A percentile compares a stretch with the other conserved stretches of the same genome.
Conservation (phyloP, 176 grass and related monocot genomes). For the Oryza glaberrima region DNA sequence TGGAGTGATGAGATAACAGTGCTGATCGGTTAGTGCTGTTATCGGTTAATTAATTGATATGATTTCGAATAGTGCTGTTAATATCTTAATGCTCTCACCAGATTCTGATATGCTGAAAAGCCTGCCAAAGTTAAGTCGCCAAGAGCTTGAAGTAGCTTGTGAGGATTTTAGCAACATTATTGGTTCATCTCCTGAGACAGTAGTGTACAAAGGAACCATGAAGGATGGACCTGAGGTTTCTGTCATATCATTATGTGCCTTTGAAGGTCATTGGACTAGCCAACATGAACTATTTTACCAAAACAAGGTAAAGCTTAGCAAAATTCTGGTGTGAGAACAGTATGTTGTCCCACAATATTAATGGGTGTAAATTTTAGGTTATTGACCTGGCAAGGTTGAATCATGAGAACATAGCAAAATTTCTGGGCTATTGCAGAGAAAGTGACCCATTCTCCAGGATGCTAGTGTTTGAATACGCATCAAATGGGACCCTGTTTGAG, state of each 20-base stretch:
- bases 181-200: slow-evolving; percentile 66
- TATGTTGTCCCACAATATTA: slow-evolving; percentile 5
- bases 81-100: slow-evolving; percentile 36
- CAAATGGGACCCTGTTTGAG: slow-evolving; percentile 91
- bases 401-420: slow-evolving; percentile 84
- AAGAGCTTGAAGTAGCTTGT: slow-evolving; percentile 93
- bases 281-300: slow-evolving; percentile 90
- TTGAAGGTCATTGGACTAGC: slow-evolving; percentile 78
- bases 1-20: slow-evolving; percentile 80
- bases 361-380: slow-evolving; percentile 51
- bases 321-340: background rate
- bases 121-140: slow-evolving; percentile 67
- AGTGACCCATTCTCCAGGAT: slow-evolving; percentile 90
- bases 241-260: slow-evolving; percentile 79
- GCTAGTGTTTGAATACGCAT: slow-evolving; percentile 90
- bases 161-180: slow-evolving; percentile 99
- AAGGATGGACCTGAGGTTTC: slow-evolving; percentile 86
- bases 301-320: slow-evolving; percentile 63
- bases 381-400: slow-evolving; percentile 81
- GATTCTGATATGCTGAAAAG: slow-evolving; percentile 89
- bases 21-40: slow-evolving; percentile 56
- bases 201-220: slow-evolving; percentile 96
- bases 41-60: background rate
- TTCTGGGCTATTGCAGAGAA: slow-evolving; percentile 93
- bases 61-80: background rate